A percentile compares a stretch with the other conserved stretches of the same genome.
Conservation (phyloP, 148 eudicot species). For the Nepenthes mirabilis region DNA sequence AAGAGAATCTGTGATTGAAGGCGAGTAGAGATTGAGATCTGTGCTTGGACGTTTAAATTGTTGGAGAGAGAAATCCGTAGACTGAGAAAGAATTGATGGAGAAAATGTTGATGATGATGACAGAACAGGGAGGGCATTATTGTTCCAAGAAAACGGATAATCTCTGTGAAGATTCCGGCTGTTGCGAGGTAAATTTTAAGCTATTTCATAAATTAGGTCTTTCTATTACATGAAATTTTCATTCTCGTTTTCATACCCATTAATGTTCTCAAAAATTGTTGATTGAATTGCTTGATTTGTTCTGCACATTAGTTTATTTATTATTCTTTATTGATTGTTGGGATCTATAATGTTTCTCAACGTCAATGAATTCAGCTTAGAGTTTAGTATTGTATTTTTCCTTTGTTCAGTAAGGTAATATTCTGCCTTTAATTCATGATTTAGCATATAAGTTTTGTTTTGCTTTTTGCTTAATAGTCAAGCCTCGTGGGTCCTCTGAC, state of each 20-base stretch:
- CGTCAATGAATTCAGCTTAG: too few relatives aligned
- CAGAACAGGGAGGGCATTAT: slow-evolving; percentile 71
- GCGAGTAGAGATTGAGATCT: not conserved
- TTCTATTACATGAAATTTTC: not conserved
- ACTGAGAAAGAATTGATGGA: slow-evolving; percentile 8
- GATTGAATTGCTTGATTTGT: too few relatives aligned
- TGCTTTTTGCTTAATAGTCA: too few relatives aligned
- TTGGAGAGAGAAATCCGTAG: not conserved
- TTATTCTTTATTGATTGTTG: too few relatives aligned
- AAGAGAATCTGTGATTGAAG: too few relatives aligned
- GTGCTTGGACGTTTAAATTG: not conserved
- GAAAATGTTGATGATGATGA: slow-evolving; percentile 37
- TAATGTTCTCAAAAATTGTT: not conserved
- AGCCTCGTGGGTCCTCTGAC: too few relatives aligned
- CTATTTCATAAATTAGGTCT: not conserved
- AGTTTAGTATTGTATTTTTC: too few relatives aligned
- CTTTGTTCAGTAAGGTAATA: too few relatives aligned
- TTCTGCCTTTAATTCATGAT: too few relatives aligned
- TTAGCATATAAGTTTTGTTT: too few relatives aligned
- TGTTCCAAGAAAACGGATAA: slow-evolving; percentile 74
- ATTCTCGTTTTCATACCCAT: not conserved
- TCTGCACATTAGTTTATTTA: too few relatives aligned
- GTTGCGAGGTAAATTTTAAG: slow-evolving; percentile 41
- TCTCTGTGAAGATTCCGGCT: slow-evolving; percentile 38
- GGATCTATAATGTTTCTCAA: too few relatives aligned